Base-by-base conservation (phyloP, 345 rosid genomes). In the Cardamine occulta region DNA sequence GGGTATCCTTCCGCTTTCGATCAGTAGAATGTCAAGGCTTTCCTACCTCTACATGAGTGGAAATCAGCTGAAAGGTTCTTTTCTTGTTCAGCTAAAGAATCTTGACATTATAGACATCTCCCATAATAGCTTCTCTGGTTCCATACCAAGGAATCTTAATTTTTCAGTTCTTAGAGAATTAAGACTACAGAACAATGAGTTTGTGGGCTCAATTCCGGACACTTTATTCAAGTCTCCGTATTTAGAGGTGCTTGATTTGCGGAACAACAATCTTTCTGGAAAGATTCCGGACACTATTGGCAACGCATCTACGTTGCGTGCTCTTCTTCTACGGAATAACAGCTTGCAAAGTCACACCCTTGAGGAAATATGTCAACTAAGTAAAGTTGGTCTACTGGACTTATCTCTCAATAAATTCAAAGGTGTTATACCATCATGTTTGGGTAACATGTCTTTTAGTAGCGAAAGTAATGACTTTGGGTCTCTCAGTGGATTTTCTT, bases 251-350 rank as follows among this genome's bases (percentile, higher is more conserved):
- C 88, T 89, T 70, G 90, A 93, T 35, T 15, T 91, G 24, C 87
- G 91, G 10, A 70, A 75, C 24, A 91, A 89, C 77, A 40, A 61
- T 32, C 66, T 89, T 51, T 84, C 88, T 1, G 94, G 88, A 10
- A 37, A 15, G 51, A 64, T 87, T 39, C 84, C 89, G 0, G 60
- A 65, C 2, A 88, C 81, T 76, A 72, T 87, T 29, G 89, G 83
- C 7, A 82, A 84, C 28, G 79, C 84, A 72, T 84, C 91, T 49
- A 52, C 35, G 63, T 84, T 89, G 56, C n/a, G 85, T 72, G 85
- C 82, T 68, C 89, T 91, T 42, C 88, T 86, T 78, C 86, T 89
- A 73, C 84, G 88, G 52, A 86, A 86, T 0, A 91, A 91, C 73
- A 77, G 72, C 51, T 80, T 91, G 57, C 72, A 7, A n/a, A 85